Base-by-base conservation (phyloP, 2,329 filamentous ascomycete genomes). In the Fusarium pininemorale region DNA sequence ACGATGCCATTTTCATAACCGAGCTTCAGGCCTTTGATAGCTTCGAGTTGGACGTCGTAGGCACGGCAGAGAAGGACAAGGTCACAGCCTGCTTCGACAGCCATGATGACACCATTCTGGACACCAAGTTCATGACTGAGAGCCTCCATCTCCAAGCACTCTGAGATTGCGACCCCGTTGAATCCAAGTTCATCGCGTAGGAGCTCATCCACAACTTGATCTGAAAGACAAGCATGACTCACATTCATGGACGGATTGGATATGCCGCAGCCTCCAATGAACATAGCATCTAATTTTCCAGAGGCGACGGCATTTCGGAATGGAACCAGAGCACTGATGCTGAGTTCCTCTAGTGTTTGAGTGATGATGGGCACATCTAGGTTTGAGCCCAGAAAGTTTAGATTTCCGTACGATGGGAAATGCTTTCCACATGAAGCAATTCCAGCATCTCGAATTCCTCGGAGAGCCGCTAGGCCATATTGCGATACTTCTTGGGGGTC, bases 61-160 rank as follows among this genome's bases (percentile, higher is more conserved):
- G 94, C 95, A 50, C 95, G 91, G 78, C 95, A 98, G 3, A 98
- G 89, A 11, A 98, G 88, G 10, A 98, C 91, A 60, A 98, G 86
- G 81, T 99, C 96, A 80, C 96, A 98, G 20, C 96, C 96, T 38
- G 96, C 96, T 81, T 98, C 96, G 57, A 98, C 94, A 7, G 96
- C 96, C 95, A 98, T 98, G 76, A 98, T 94, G 1, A 96, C 98
- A 18, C 96, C 96, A 45, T 96, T 96, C 75, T 96, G 95, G 24
- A 99, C 95, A n/a, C 96, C 96, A 56, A 98, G 96, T 77, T 98
- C 97, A 79, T 97, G 94, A 73, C 94, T 96, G 14, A 98, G 88
- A 0, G 95, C 95, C 79, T 98, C 95, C 96, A 98, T 98, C 81
- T 98, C 96, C 13, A 98, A 85, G 75, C 96, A 98, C 80, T 98